Percentiles rank a stretch among this genome's conserved stretches.
These are phyloP conservation scores for Pistacia atlantica DNA, from an alignment of 345 rosid genomes.

Conservation along the genomic window DNA sequence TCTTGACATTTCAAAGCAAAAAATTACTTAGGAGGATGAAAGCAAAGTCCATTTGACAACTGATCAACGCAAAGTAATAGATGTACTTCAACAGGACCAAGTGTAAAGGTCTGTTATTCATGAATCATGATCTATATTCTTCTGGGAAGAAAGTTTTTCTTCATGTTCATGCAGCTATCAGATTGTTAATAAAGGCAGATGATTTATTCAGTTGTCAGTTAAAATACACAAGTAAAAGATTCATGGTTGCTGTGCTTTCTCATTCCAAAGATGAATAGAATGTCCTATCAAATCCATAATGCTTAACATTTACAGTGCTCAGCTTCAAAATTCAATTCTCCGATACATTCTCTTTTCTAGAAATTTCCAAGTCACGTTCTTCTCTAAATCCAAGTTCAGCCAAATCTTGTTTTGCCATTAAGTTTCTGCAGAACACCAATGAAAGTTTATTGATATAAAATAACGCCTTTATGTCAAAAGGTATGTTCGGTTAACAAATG, in stretches of 20 bases:
- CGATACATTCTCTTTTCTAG: slow-evolving; percentile 23
- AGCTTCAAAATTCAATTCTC: slow-evolving; percentile 25
- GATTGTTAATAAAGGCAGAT: background rate
- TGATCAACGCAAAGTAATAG: too few relatives aligned
- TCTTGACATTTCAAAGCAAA: too few relatives aligned
- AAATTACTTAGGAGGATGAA: too few relatives aligned
- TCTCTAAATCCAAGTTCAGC: slow-evolving; percentile 72
- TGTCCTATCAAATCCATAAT: background rate
- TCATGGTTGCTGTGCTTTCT: background rate
- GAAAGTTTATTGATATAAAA: background rate
- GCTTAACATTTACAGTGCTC: background rate
- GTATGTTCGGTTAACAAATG: background rate
- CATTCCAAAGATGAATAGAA: background rate
- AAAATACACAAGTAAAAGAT: background rate
- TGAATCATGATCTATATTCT: too few relatives aligned
- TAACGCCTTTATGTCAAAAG: too few relatives aligned
- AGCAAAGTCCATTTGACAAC: too few relatives aligned
- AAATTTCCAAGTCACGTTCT: slow-evolving; percentile 36
- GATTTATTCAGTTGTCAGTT: background rate
- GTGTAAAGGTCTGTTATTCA: too few relatives aligned
- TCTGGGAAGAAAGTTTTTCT: background rate
- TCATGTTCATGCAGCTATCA: background rate
- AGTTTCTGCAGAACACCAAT: slow-evolving; percentile 54
- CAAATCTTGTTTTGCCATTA: slow-evolving; percentile 94
- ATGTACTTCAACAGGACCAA: too few relatives aligned